Base-by-base conservation (phyloP, 805 yeast species). In the Kodamaea hsintzibuensis region DNA sequence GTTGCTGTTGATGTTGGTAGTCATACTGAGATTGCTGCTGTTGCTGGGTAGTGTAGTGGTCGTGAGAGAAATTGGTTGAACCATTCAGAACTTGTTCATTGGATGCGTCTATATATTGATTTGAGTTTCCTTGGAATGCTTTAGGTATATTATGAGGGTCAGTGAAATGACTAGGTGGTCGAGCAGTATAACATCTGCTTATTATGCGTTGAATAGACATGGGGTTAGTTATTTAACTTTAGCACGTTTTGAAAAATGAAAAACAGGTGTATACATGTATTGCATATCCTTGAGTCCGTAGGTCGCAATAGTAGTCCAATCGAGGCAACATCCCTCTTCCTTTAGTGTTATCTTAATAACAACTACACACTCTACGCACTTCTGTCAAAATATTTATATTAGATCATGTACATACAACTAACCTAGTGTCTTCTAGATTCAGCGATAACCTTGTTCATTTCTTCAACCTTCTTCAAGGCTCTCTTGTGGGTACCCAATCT, bases 401-500 rank as follows among this genome's bases (percentile, higher is more conserved):
- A 44, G 57, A 51, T 50, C 55, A 57, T 52, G 57, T 57, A 52
- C 58, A 57, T 58, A 54, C 57, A 60, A 61, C 38, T 35, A 50
- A 46, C 64, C 80, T 86, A 87, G 78, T 88, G 95, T 85, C 90
- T 89, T 87, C 97, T 92, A 71, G 97, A 84, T 82, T 92, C 96
- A 78, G 96, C 89, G 80, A 93, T 93, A 85, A 93, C 84, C 78
- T 82, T 80, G 88, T 83, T 90, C 92, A 96, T 89, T 82, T 92
- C 97, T 83, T 95, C 99, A 78, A 95, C 96, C 92, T 95, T 95
- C 79, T 91, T 95, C 89, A 91, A 90, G 73, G 98, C 98, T 86
- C 99, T 96, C 85, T 86, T 87, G 88, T 93, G 96, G 72, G 99
- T 91, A 83, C 99, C 99, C 77, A 95, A 90, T 90, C 95, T 93